phyloP scores from a whole-genome alignment of 192 early-diverging fungal genomes.

The Entrophospora sp. region DNA sequence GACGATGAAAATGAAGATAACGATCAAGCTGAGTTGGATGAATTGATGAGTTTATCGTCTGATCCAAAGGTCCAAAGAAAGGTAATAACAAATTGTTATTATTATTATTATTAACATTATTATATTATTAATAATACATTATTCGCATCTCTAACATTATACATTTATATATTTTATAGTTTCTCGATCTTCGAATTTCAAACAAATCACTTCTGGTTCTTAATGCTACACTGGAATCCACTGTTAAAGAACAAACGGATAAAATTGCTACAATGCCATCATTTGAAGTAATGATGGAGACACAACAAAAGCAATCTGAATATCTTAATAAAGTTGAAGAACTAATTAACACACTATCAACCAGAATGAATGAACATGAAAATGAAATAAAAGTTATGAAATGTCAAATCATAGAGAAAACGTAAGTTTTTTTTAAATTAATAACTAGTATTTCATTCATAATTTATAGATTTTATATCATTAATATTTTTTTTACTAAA shows the following conservation, averaged over 20 bases:
- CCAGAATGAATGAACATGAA: constrained; percentile 3
- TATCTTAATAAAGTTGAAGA: constrained; percentile 11
- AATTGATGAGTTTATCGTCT: background rate
- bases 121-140: background rate
- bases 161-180: too few relatives aligned
- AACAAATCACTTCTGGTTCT: background rate
- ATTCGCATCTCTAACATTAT: too few relatives aligned
- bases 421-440: constrained; percentile 13
- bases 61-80: constrained; percentile 12
- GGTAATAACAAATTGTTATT: background rate
- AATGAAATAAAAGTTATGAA: constrained; percentile 1
- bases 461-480: background rate
- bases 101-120: too few relatives aligned
- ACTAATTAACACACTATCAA: background rate
- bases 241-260: background rate
- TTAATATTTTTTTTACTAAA: background rate
- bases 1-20: too few relatives aligned
- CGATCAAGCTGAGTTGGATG: background rate
- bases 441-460: too few relatives aligned
- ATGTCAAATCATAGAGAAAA: background rate
- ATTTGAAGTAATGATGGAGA: background rate
- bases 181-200: constrained; percentile 10
- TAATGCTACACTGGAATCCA: background rate
- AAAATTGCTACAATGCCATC: background rate
- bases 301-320: constrained; percentile 12